Base-by-base conservation (phyloP, 164 flowering plant genomes). In the Santalum album region DNA sequence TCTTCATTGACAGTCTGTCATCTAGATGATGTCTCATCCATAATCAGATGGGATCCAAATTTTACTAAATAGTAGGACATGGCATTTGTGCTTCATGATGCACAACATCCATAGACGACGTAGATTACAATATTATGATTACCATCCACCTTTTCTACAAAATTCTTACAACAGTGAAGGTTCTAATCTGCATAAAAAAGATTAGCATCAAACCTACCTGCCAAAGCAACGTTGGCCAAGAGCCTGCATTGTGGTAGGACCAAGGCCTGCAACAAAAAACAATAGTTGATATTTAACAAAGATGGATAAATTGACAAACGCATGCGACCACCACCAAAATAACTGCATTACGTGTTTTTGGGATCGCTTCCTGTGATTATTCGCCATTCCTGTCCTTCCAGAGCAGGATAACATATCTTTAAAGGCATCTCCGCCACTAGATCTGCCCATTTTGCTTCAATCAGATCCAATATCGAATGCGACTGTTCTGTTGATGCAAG, bases 221-320 rank as follows among this genome's bases (percentile, higher is more conserved):
- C 95, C 92, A 88, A 10, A 88, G 81, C 76, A 91, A 75, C 57
- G 98, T 88, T 60, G 98, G 96, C 94, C 94, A 90, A 38, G 98
- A 73, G 52, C 98, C 90, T 57, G 75, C 98, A 75, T 85, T 90
- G 64, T 87, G 98, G 71, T 87, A 90, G 34, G 96, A 87, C 98
- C 98, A 90, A 57, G 95, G 92, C 64, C 97, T 89, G 86, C 71
- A 78, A 40, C 23, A 64, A 21, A 59, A 68, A 52, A 14, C 16
- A 10, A 36, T 36, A 12, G n/a, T 20, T 38, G 40, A 57, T 7
- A 6, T 6, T 22, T 6, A n/a, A n/a, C n/a, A n/a, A n/a, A 38
- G 53, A 15, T 32, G 17, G 34, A 53, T 24, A 43, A 52, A 48
- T 17, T 27, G 26, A 34, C 22, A 12, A 39, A 36, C 15, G 32